These are phyloP conservation scores for Zalerion maritima DNA, from an alignment of 495 filamentous ascomycete species.

Conservation along the genomic window DNA sequence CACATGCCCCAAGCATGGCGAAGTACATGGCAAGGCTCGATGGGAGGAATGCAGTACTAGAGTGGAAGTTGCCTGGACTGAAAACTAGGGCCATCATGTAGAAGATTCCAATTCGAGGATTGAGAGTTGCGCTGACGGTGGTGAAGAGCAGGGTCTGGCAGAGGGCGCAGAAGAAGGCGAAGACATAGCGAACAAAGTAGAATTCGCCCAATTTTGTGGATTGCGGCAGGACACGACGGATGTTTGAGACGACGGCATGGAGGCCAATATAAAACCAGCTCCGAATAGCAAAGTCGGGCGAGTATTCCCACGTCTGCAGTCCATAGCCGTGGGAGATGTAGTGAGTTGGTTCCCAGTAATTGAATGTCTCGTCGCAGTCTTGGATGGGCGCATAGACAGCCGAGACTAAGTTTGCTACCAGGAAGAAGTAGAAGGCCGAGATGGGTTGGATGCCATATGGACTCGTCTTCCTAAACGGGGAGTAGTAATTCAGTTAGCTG, in stretches of 20 bases:
- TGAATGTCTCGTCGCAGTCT: constrained; percentile 98
- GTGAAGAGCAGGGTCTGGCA: constrained; percentile 71
- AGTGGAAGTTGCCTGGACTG: constrained; percentile 87
- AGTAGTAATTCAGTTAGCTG: no score
- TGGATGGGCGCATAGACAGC: constrained; percentile 85
- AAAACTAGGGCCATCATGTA: constrained; percentile 62
- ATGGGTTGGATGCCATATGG: constrained; percentile 56
- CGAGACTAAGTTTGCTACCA: constrained; percentile 55
- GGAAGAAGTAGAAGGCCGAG: constrained; percentile 61
- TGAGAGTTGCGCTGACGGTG: constrained; percentile 55
- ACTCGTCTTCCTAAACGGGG: no score
- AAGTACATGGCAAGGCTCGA: constrained; percentile 97
- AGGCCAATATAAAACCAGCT: constrained; percentile 90
- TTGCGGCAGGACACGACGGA: constrained; percentile 46
- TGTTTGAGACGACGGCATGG: constrained; percentile 57
- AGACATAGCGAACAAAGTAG: constrained; percentile 62
- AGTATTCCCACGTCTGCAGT: constrained; percentile 98
- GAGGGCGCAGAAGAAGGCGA: constrained; percentile 62
- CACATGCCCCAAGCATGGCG: constrained; percentile 68
- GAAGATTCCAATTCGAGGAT: constrained; percentile 65
- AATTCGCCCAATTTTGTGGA: constrained; percentile 56
- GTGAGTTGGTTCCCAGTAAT: constrained; percentile 97
- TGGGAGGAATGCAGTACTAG: constrained; percentile 73
- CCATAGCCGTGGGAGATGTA: constrained; percentile 89
- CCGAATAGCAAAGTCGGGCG: constrained; percentile 84